phyloP scores from a whole-genome alignment of 2,329 filamentous ascomycete genomes.

The Aaosphaeria pasadenensis region DNA sequence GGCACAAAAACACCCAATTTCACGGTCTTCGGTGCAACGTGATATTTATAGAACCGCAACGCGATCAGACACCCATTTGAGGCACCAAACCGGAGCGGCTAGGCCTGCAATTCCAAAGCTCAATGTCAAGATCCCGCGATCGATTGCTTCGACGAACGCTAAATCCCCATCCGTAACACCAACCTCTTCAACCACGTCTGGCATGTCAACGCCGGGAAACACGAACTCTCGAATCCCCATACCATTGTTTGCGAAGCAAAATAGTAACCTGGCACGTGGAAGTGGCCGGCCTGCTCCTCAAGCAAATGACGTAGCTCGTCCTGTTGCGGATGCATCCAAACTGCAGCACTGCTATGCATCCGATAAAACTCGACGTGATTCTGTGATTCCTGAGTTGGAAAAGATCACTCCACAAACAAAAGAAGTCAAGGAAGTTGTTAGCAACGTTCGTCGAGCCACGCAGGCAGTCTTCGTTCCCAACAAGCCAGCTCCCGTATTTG shows the following conservation, averaged over 20 bases:
- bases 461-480: too few species aligned
- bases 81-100: not conserved
- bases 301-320: not conserved
- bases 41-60: conserved; percentile 2
- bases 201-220: conserved; percentile 5
- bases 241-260: conserved; percentile 2
- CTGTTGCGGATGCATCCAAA: not conserved
- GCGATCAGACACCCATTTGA: conserved; percentile 8
- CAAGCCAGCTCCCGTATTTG: too few species aligned
- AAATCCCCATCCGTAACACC: conserved; percentile 4
- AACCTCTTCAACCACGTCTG: conserved; percentile 8
- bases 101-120: conserved; percentile 14
- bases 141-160: conserved; percentile 1
- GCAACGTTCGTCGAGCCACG: too few species aligned
- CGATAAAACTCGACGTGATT: too few species aligned
- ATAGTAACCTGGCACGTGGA: not conserved
- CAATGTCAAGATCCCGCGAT: conserved; percentile 14
- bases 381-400: too few species aligned
- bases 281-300: not conserved
- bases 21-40: not conserved
- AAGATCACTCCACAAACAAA: too few species aligned
- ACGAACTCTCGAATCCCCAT: conserved; percentile 27
- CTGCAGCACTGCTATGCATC: not conserved
- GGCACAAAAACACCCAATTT: conserved; percentile 3
- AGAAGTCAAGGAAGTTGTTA: too few species aligned